Base-by-base conservation (phyloP, 345 rosid genomes). In the Erodium maritimum region DNA sequence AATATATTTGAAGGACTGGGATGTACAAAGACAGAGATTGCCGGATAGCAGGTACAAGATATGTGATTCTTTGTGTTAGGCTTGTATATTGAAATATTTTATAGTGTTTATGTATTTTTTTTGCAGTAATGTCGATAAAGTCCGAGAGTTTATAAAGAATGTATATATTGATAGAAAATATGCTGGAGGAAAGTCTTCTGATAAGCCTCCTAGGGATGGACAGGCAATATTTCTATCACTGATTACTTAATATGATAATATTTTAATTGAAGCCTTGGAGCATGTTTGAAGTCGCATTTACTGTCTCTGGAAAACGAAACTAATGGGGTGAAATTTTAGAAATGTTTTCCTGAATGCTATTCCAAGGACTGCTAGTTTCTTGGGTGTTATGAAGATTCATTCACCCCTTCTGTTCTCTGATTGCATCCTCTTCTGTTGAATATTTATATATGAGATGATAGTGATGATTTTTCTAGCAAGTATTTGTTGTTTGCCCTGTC, bases 151-250 rank as follows among this genome's bases (percentile, higher is more conserved):
- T 75, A 89, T 93, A 73, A 93, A 80, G 78, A 71, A 46, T 61
- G 86, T 87, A 33, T 93, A 93, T 69, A 86, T 82, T 57, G 90
- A 93, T 66, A 87, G 65, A 76, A 83, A 71, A 72, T 89, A 85
- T 74, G 91, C 85, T 45, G 88, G 91, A 60, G 86, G 75, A 67
- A 82, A 68, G 68, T 71, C 55, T 59, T 63, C 80, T 20, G 86
- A 89, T 69, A 83, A 82, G 79, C 97, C 83, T 73, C 83, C 84
- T 3, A 78, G 75, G 69, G 90, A 88, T 71, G 54, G 65, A 50
- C 95, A 85, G 95, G 97, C 74, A 75, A 62, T 57, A 61, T 70
- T 61, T 33, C 24, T 53, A 4, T 50, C 14, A 37, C 14, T 37
- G 19, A 18, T 17, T 50, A 50, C 20, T 50, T 50, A 9, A 50